These are phyloP conservation scores for Pseudonectria foliicola DNA, from an alignment of 2,329 filamentous ascomycete species.

Conservation along the genomic window DNA sequence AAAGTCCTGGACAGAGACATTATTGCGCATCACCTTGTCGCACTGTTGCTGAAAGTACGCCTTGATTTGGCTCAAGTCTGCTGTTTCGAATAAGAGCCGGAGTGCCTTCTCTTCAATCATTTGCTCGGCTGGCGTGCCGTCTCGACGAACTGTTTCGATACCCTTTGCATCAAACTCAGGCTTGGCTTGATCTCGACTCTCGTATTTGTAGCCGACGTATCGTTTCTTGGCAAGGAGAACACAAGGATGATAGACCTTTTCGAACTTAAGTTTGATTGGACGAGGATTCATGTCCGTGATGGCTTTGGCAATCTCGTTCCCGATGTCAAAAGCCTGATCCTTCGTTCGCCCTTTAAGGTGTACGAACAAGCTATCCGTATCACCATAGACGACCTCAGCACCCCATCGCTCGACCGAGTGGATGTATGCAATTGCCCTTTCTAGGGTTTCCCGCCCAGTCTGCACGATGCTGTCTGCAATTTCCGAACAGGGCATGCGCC, in stretches of 20 bases:
- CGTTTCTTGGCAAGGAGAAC: constrained; percentile 93
- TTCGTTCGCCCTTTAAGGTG: constrained; percentile 80
- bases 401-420: constrained; percentile 83
- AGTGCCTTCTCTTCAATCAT: constrained; percentile 93
- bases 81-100: constrained; percentile 81
- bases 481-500: constrained; percentile 94
- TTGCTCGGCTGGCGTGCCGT: constrained; percentile 91
- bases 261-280: constrained; percentile 93
- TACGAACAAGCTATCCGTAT: constrained; percentile 93
- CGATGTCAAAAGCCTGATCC: constrained; percentile 85
- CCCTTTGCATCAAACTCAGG: constrained; percentile 97
- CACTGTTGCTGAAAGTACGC: constrained; percentile 85
- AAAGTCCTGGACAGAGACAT: constrained; percentile 88
- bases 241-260: constrained; percentile 96
- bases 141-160: constrained; percentile 91
- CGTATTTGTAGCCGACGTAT: constrained; percentile 97
- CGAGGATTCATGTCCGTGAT: constrained; percentile 86
- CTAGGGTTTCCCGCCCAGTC: constrained; percentile 87
- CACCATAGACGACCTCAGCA: constrained; percentile 95
- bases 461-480: constrained; percentile 98
- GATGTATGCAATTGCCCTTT: constrained; percentile 87
- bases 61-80: constrained; percentile 84
- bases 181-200: constrained; percentile 62
- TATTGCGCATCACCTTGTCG: constrained; percentile 82
- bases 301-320: constrained; percentile 80